Base-by-base conservation (phyloP, 148 eudicot species). In the Talinum fruticosum region DNA sequence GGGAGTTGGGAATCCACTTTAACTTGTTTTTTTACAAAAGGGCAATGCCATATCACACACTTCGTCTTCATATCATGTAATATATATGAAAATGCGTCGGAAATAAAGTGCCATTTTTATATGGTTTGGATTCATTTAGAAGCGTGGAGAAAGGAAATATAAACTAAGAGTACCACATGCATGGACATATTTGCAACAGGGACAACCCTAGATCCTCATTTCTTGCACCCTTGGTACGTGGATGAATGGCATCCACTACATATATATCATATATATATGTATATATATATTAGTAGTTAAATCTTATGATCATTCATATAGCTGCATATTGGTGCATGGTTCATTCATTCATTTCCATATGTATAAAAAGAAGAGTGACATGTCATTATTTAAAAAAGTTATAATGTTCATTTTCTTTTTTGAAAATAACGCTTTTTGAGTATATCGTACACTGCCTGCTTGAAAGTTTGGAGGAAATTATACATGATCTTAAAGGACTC, bases 1-100 rank as follows among this genome's bases (percentile, higher is more conserved):
- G 73, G 24, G 41, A 2, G 7, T 37, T 71, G 12, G 59, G 59
- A 71, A 71, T 47, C 54, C 26, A 71, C 59, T 71, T 71, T 71
- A 2, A 16, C 19, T 18, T 53, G 24, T 19, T 16, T 21, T n/a
- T 45, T 45, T 41, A 8, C 1, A 19, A 67, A 67, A 67, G 45
- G 44, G 26, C 8, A 16, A 30, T 5, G 8, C 3, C 16, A 28
- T 3, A 26, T 14, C 4, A n/a, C 14, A 35, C 3, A 38, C 12
- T 8, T 8, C 12, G 1, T 21, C 16, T 53, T 53, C 24, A 53
- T 53, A n/a, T 44, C 26, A 2, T 14, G 2, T 38, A 10, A 21
- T 16, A 2, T 21, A 2, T 13, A 12, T 47, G 13, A 47, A 10
- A 47, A 8, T 47, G 53, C 13, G 15, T 3, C 18, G 18, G 18